phyloP scores from a whole-genome alignment of 768 basidiomycete genomes.

The Pilatotrama ljubarskyi region DNA sequence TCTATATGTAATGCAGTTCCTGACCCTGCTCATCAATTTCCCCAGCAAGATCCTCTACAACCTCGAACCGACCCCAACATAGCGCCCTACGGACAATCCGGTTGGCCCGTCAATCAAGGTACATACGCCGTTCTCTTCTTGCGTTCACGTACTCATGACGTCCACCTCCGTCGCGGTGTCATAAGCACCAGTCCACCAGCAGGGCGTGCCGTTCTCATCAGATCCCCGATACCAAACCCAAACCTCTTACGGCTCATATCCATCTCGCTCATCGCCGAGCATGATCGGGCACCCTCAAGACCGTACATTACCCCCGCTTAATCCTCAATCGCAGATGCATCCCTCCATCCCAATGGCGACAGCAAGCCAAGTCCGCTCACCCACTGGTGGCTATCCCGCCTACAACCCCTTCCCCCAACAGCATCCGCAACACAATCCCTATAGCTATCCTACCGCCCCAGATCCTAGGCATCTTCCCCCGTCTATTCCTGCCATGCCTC shows the following conservation, averaged over 20 bases:
- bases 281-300: conserved; percentile 49
- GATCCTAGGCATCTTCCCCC: conserved; percentile 37
- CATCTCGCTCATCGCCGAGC: conserved; percentile 50
- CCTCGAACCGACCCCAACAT: conserved; percentile 58
- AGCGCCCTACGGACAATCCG: conserved; percentile 26
- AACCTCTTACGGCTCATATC: conserved; percentile 45
- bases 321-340: conserved; percentile 24
- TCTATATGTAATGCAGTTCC: conserved; percentile 67
- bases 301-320: conserved; percentile 60
- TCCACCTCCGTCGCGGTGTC: conserved; percentile 11
- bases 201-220: conserved; percentile 24
- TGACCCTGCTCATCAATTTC: conserved; percentile 48
- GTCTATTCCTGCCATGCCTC: conserved; percentile 20
- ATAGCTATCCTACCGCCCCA: conserved; percentile 37
- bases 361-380: conserved; percentile 52
- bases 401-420: conserved; percentile 51
- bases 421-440: conserved; percentile 31
- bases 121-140: conserved; percentile 12
- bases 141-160: conserved; percentile 18
- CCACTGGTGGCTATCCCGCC: conserved; percentile 60
- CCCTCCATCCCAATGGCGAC: conserved; percentile 24
- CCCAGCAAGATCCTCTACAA: conserved; percentile 65
- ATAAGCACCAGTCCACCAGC: conserved; percentile 19
- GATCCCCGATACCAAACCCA: conserved; percentile 54
- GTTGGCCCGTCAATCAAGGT: conserved; percentile 32